Percentiles rank a stretch among this genome's conserved stretches.
Evolutionary conservation across 352 stramenopile species (phyloP).

Genomic region (Pythium monospermum): DNA sequence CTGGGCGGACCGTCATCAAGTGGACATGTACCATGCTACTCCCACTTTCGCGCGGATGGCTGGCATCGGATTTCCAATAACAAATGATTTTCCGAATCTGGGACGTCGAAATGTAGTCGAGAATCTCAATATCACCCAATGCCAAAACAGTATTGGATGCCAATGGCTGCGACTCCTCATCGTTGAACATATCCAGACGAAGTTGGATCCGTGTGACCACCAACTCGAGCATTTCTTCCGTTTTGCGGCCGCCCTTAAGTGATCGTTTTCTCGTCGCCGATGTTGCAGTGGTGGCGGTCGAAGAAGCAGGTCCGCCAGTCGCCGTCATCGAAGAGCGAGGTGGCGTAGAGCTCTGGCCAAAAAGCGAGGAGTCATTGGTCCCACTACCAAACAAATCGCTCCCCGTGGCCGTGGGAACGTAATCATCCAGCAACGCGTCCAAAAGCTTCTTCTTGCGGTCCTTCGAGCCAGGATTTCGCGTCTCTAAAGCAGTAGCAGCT

Average conservation of each 20-base stretch:
- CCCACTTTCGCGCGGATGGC: slow-evolving; percentile 76
- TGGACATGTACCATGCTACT: slow-evolving; percentile 80
- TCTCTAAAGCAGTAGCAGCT: not conserved
- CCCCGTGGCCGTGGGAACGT: slow-evolving; percentile 52
- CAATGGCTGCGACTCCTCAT: slow-evolving; percentile 64
- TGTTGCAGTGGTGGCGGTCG: not conserved
- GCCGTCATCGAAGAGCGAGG: slow-evolving; percentile 25
- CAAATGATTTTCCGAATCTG: slow-evolving; percentile 89
- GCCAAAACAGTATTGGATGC: slow-evolving; percentile 72
- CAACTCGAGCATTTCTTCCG: slow-evolving; percentile 87
- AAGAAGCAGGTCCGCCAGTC: not conserved
- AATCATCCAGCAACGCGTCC: slow-evolving; percentile 77
- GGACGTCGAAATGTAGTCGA: slow-evolving; percentile 88
- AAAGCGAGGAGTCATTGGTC: slow-evolving; percentile 29
- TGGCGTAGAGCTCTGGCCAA: slow-evolving; percentile 35
- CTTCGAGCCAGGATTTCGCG: too few species aligned
- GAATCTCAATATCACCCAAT: slow-evolving; percentile 74
- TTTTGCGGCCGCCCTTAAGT: slow-evolving; percentile 77
- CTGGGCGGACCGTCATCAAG: slow-evolving; percentile 73
- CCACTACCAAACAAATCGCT: slow-evolving; percentile 45
- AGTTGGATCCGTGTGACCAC: slow-evolving; percentile 75
- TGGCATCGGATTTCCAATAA: slow-evolving; percentile 86
- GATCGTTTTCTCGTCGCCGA: slow-evolving; percentile 38
- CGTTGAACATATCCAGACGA: slow-evolving; percentile 81
- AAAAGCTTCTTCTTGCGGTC: slow-evolving; percentile 70